Percentiles rank a stretch among this genome's conserved stretches.
Evolutionary conservation across 345 rosid species (phyloP).

Genomic region (Hypericum androsaemum): DNA sequence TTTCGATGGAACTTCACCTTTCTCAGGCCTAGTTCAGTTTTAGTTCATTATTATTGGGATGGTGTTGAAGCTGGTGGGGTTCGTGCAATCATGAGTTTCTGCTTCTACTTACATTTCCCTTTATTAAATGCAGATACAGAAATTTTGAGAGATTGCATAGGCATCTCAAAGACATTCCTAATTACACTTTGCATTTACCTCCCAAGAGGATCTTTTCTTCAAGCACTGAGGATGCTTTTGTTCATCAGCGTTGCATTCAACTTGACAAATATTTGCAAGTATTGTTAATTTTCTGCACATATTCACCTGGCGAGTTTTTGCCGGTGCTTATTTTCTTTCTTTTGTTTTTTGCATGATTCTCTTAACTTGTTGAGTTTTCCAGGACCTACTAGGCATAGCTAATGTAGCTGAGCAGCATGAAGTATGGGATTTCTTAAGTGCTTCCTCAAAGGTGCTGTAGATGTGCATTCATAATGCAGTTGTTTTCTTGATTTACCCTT

Average conservation of each 20-base stretch:
- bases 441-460: constrained; percentile 60
- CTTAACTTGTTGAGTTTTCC: constrained; percentile 19
- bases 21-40: constrained; percentile 5
- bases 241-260: constrained; percentile 96
- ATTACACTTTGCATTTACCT: constrained; percentile 89
- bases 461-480: neutral
- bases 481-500: neutral
- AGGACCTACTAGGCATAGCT: constrained; percentile 95
- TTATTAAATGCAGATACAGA: constrained; percentile 59
- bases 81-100: too few species aligned
- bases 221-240: constrained; percentile 95
- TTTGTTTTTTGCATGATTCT: constrained; percentile 11
- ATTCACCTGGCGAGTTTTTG: constrained; percentile 7
- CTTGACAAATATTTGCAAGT: constrained; percentile 92
- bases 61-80: constrained; percentile 6
- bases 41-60: constrained; percentile 1
- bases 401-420: constrained; percentile 99
- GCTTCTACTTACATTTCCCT: too few species aligned
- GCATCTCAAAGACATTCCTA: constrained; percentile 91
- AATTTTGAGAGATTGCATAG: constrained; percentile 92
- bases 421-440: constrained; percentile 98
- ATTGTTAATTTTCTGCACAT: constrained; percentile 13
- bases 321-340: constrained; percentile 7
- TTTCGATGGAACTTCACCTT: neutral
- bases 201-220: constrained; percentile 99